Conservation (phyloP, 2,329 filamentous ascomycete genomes). For the Leptosphaerulina australis region DNA sequence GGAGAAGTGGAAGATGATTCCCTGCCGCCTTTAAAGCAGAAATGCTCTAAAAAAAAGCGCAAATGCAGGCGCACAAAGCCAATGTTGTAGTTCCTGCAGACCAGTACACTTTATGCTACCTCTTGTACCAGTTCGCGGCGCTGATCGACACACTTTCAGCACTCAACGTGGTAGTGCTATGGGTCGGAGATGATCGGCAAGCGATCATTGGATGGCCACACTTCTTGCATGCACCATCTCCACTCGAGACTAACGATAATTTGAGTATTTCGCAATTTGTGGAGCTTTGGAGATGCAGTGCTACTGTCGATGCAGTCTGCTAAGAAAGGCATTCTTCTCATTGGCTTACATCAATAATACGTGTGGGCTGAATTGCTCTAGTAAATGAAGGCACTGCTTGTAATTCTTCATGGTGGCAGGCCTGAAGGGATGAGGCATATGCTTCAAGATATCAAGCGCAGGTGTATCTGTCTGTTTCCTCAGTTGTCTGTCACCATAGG, state of each 20-base stretch:
- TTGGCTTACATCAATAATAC: no score
- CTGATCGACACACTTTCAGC: constrained; percentile 11
- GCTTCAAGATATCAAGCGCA: not conserved
- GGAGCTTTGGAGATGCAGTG: not conserved
- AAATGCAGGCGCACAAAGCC: not conserved
- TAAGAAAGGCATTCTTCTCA: not conserved
- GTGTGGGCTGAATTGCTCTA: no score
- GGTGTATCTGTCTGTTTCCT: not conserved
- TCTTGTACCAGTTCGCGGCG: not conserved
- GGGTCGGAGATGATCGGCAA: constrained; percentile 9
- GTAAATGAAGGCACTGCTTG: not conserved
- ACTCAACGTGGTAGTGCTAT: constrained; percentile 11
- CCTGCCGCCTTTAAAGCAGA: no score
- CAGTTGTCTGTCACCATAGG: not conserved
- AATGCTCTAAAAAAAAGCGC: not conserved
- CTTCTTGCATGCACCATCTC: constrained; percentile 3
- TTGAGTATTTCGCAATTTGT: not conserved
- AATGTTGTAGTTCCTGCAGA: constrained; percentile 1
- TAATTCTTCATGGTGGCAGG: not conserved
- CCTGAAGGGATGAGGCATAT: not conserved
- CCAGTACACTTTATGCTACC: not conserved
- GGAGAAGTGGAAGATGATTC: not conserved
- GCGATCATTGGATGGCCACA: constrained; percentile 2
- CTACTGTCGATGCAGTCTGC: not conserved
- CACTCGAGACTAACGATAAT: not conserved